Base-by-base conservation (phyloP, 2,329 filamentous ascomycete genomes). In the Xylaria sp. region DNA sequence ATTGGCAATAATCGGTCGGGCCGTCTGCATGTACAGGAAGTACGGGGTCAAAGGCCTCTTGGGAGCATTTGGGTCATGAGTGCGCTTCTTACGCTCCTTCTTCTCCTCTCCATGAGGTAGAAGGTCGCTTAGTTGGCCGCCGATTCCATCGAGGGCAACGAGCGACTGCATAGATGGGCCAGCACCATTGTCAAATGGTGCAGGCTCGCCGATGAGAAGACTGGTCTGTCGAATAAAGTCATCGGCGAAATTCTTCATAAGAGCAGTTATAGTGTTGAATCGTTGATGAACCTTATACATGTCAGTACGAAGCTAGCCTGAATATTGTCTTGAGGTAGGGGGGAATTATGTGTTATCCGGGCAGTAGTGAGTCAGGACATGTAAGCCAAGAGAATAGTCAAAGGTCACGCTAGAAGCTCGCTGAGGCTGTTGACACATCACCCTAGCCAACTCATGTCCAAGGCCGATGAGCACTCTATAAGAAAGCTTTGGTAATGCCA, bases 31-130 rank as follows among this genome's bases (percentile, higher is more conserved):
- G 85, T 94, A 98, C 70, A 98, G 85, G 85, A 98, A 97, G 85
- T 97, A 98, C 2, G 95, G 94, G 6, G 95, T 98, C 78, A 98
- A 82, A 9, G 95, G 94, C 60, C 94, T 90, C 88, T 98, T 98
- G 69, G 95, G 95, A 7, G 94, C 94, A 81, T 97, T 97, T 74
- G 94, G 94, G 80, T 98, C 95, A 78, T 92, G 90, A 51, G 90
- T 90, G 70, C 91, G 89, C 86, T 94, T 94, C 87, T 96, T 95
- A 81, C 92, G 91, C 87, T 96, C 94, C 87, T 94, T 94, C 87
- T 94, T 92, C 80, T 90, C 89, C 77, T 90, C 88, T 10, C 84
- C 87, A 1, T 82, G 83, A 28, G 86, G 85, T 13, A 80, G 81
- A 23, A 83, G 78, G 61, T 82, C 80, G n/a, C 85, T 81, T 60